Evolutionary conservation across 2,329 filamentous ascomycete genomes (phyloP).

Genomic region (Didymella segeticola): DNA sequence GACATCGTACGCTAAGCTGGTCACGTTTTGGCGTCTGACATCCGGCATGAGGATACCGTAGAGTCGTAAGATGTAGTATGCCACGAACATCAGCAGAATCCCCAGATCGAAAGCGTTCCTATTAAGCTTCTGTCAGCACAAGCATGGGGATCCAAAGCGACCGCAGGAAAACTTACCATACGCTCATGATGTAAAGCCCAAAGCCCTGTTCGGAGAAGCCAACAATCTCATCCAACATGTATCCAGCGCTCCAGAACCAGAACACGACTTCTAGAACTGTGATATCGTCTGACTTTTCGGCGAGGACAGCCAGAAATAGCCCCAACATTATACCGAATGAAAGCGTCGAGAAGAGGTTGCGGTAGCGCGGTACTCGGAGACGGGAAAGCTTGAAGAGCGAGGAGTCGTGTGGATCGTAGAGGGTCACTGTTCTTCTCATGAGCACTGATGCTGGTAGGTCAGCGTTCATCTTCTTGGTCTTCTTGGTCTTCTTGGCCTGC

Average conservation of each 20-base stretch:
- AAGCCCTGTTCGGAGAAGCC: slow-evolving; percentile 98
- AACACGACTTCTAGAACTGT: slow-evolving; percentile 86
- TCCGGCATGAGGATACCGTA: slow-evolving; percentile 87
- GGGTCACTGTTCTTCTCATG: slow-evolving; percentile 75
- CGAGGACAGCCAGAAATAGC: slow-evolving; percentile 83
- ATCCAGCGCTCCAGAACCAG: slow-evolving; percentile 97
- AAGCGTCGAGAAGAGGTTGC: slow-evolving; percentile 86
- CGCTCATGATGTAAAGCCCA: slow-evolving; percentile 72
- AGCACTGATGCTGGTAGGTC: slow-evolving; percentile 43
- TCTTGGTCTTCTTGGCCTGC: too few species aligned
- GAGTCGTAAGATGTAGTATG: slow-evolving; percentile 88
- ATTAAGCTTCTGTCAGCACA: too few species aligned
- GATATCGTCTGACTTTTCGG: slow-evolving; percentile 77
- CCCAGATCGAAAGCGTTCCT: slow-evolving; percentile 97
- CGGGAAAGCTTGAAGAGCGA: slow-evolving; percentile 91
- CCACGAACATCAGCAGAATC: slow-evolving; percentile 82
- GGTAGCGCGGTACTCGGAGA: slow-evolving; percentile 87
- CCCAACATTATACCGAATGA: slow-evolving; percentile 85
- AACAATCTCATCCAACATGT: slow-evolving; percentile 95
- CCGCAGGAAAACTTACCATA: slow-evolving; percentile 84
- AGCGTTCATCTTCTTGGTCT: too few species aligned
- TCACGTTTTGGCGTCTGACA: slow-evolving; percentile 70
- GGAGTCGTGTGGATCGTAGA: slow-evolving; percentile 90
- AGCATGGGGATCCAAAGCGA: too few species aligned
- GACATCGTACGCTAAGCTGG: slow-evolving; percentile 91